Evolutionary conservation across 2,329 filamentous ascomycete species (phyloP).

Genomic region (Trichoderma aggressivum): DNA sequence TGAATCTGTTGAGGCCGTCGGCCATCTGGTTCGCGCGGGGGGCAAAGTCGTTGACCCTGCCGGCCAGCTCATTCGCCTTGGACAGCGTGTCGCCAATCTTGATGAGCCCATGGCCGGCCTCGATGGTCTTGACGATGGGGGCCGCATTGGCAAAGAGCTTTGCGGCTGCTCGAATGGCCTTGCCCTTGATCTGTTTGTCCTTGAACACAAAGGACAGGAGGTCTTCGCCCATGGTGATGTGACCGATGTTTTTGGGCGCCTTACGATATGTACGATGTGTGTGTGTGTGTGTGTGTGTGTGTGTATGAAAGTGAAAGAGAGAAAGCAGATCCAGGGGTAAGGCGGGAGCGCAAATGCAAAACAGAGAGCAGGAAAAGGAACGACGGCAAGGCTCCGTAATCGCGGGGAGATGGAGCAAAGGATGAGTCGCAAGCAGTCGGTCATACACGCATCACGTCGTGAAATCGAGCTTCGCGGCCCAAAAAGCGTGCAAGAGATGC

Average conservation of each 20-base stretch:
- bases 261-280: background rate
- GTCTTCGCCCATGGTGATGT: constrained; percentile 13
- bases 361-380: background rate
- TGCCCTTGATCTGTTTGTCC: constrained; percentile 6
- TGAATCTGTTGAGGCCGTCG: constrained; percentile 25
- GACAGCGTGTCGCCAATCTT: constrained; percentile 27
- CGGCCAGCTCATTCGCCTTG: constrained; percentile 23
- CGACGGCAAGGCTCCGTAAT: background rate
- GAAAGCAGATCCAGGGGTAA: background rate
- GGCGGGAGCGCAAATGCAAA: background rate
- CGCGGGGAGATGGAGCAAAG: background rate
- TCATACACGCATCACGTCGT: constrained; percentile 3
- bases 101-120: constrained; percentile 27
- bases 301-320: no score
- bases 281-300: no score
- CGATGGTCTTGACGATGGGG: constrained; percentile 24
- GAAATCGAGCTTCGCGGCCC: constrained; percentile 10
- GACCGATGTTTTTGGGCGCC: background rate
- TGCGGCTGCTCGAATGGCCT: constrained; percentile 4
- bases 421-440: background rate
- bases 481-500: constrained; percentile 11
- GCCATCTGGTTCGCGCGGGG: constrained; percentile 25
- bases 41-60: constrained; percentile 20
- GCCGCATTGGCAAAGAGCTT: constrained; percentile 12
- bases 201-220: constrained; percentile 10